phyloP scores from a whole-genome alignment of 2,329 filamentous ascomycete genomes.

The Xylariaceae sp. region DNA sequence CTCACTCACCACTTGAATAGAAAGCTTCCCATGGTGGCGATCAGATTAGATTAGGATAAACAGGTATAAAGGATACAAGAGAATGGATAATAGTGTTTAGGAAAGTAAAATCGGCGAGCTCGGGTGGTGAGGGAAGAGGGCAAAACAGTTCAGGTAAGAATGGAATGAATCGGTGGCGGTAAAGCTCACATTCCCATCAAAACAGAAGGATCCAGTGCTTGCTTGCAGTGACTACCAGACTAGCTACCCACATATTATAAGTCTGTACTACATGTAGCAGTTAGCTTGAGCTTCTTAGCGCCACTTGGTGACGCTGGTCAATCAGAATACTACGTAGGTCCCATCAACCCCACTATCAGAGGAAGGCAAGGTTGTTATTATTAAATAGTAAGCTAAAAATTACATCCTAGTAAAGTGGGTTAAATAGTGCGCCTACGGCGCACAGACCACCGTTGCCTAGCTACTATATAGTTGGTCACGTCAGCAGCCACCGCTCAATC shows the following conservation, averaged over 20 bases:
- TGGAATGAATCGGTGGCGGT: neutral
- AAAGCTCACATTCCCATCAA: neutral
- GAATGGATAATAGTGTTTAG: neutral
- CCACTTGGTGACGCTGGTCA: neutral
- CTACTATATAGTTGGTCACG: too few species aligned
- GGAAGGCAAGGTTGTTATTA: neutral
- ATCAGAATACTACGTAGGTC: neutral
- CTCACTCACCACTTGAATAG: slow-evolving; percentile 70
- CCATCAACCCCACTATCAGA: neutral
- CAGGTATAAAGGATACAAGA: neutral
- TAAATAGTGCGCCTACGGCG: too few species aligned
- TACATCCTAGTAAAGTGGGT: too few species aligned
- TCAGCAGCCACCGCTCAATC: neutral
- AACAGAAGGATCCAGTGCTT: neutral
- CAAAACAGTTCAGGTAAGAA: neutral
- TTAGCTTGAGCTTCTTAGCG: neutral
- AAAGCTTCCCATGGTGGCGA: slow-evolving; percentile 62
- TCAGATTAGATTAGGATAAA: slow-evolving; percentile 5
- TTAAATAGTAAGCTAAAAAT: too few species aligned
- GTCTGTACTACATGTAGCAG: neutral
- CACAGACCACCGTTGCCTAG: too few species aligned
- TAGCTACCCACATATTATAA: too few species aligned
- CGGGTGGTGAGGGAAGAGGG: neutral
- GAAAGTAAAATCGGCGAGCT: neutral
- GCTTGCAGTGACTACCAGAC: neutral